These are phyloP conservation scores for Pseudogymnoascus sp. DNA, from an alignment of 2,329 filamentous ascomycete genomes.

Conservation along the genomic window DNA sequence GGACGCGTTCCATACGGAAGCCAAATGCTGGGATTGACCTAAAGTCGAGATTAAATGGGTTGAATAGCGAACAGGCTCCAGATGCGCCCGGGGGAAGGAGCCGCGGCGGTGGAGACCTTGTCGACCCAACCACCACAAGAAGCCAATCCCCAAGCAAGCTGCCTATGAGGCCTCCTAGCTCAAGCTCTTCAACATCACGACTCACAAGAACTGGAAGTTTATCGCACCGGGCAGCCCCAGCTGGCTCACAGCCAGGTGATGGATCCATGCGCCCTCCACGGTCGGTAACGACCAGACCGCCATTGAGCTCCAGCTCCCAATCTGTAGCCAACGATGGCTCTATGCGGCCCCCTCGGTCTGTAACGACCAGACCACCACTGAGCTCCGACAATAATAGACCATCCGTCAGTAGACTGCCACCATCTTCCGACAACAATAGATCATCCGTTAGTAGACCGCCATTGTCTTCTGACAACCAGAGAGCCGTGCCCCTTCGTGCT, in stretches of 20 bases:
- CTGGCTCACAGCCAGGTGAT: background rate
- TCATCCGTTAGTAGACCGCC: background rate
- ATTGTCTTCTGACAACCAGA: background rate
- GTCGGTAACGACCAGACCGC: conserved; percentile 3
- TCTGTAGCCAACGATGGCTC: background rate
- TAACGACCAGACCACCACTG: background rate
- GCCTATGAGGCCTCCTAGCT: conserved; percentile 16
- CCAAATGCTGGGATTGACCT: conserved; percentile 11
- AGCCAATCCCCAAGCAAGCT: conserved; percentile 28
- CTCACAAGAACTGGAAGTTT: background rate
- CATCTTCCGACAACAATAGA: background rate
- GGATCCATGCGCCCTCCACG: conserved; percentile 9
- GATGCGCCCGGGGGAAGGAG: conserved; percentile 1
- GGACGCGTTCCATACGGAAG: conserved; percentile 23
- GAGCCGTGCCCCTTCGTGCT: background rate
- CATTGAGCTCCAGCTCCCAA: background rate
- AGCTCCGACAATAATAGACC: conserved; percentile 5
- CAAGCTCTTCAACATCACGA: background rate
- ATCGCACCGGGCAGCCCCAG: background rate
- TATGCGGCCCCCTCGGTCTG: conserved; percentile 9
- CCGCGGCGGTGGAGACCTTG: conserved; percentile 11
- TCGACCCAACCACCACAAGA: conserved; percentile 13
- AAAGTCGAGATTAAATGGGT: background rate
- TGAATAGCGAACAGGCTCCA: conserved; percentile 7
- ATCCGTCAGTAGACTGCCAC: background rate